phyloP scores from a whole-genome alignment of 179 eudicot species.

The Drosera spatulata region DNA sequence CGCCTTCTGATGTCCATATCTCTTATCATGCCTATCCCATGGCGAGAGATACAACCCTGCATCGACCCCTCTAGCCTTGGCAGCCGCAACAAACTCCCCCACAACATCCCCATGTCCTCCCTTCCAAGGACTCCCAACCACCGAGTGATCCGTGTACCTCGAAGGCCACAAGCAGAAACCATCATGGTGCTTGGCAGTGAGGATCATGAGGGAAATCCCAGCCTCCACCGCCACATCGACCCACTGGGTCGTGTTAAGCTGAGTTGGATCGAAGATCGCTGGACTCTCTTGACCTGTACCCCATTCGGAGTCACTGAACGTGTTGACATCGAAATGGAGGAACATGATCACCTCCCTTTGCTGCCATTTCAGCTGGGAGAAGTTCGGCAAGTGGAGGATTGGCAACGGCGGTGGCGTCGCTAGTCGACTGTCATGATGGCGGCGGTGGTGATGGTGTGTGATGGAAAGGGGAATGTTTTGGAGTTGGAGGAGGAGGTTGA shows the following conservation, averaged over 20 bases:
- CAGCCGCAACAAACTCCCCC: constrained; percentile 45
- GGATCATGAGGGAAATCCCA: constrained; percentile 57
- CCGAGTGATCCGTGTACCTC: constrained; percentile 73
- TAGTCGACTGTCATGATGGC: constrained; percentile 3
- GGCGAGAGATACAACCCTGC: constrained; percentile 80
- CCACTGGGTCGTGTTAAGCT: constrained; percentile 67
- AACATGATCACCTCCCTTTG: constrained; percentile 86
- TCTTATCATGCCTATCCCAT: constrained; percentile 83
- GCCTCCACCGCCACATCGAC: constrained; percentile 44
- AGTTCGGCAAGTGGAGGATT: constrained; percentile 64
- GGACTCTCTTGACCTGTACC: constrained; percentile 72
- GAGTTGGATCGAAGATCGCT: constrained; percentile 52
- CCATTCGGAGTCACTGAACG: constrained; percentile 76
- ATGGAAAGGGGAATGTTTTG: not conserved
- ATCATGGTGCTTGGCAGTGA: constrained; percentile 95
- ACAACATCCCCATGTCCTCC: constrained; percentile 76
- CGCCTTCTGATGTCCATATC: constrained; percentile 50
- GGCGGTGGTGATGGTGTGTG: not conserved
- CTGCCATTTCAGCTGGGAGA: constrained; percentile 86
- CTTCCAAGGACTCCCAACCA: constrained; percentile 50
- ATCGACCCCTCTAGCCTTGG: constrained; percentile 47
- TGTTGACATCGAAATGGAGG: constrained; percentile 93
- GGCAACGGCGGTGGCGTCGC: constrained; percentile 63
- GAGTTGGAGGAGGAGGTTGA: not conserved
- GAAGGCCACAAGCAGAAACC: constrained; percentile 98